Conservation (phyloP, 352 stramenopile genomes). For the Globisporangium parvum region DNA sequence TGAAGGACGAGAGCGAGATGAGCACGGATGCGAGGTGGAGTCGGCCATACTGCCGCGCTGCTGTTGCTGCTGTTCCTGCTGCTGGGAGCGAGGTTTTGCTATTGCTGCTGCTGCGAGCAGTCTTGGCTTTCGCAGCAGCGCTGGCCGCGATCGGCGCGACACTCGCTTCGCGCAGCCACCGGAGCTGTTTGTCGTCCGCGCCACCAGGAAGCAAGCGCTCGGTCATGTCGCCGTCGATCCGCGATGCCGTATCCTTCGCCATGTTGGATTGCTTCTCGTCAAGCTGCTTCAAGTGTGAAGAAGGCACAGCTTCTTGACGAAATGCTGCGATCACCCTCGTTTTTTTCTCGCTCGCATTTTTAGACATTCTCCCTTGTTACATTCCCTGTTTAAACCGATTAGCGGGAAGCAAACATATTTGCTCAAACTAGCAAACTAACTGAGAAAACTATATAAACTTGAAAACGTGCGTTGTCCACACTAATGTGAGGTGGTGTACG, state of each 20-base stretch:
- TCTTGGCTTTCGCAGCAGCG: background rate
- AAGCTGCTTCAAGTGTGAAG: background rate
- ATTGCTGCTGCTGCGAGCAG: background rate
- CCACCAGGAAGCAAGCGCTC: slow-evolving; percentile 29
- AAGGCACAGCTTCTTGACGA: too few species aligned
- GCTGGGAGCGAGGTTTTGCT: background rate
- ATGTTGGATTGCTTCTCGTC: slow-evolving; percentile 9
- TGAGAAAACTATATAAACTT: too few species aligned
- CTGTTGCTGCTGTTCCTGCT: background rate
- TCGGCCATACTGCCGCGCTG: background rate
- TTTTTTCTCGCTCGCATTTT: too few species aligned
- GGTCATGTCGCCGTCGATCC: slow-evolving; percentile 16
- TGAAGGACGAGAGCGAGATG: slow-evolving; percentile 70
- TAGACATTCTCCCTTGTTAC: too few species aligned
- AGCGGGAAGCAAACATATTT: too few species aligned
- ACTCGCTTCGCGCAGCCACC: slow-evolving; percentile 13
- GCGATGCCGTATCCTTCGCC: slow-evolving; percentile 16
- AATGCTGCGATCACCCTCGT: too few species aligned
- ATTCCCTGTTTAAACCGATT: too few species aligned
- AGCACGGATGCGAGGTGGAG: slow-evolving; percentile 51
- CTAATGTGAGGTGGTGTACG: background rate
- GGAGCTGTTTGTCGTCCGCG: slow-evolving; percentile 9
- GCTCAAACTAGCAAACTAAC: too few species aligned
- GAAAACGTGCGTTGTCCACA: background rate
- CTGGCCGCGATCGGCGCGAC: slow-evolving; percentile 7